Base-by-base conservation (phyloP, 495 filamentous ascomycete species). In the Glonium stellatum region DNA sequence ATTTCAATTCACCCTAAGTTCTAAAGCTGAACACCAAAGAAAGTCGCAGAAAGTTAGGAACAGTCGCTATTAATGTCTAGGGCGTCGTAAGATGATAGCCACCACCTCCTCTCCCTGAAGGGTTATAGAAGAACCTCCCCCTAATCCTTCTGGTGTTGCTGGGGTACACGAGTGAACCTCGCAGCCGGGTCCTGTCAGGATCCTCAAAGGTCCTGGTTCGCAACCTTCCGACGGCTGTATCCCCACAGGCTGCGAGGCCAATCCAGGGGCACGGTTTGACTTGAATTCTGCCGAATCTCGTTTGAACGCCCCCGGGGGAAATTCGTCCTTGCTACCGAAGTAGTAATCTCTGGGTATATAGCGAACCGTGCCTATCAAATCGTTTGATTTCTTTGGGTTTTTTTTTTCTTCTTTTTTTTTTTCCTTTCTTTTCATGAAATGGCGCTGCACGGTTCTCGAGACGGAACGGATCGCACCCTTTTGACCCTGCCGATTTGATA, bases 181-280 rank as follows among this genome's bases (percentile, higher is more conserved):
- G 39, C 39, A 13, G 39, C 39, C 39, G 36, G 36, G 36, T 39
- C 15, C 36, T 39, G 8, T 8, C 36, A 15, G 15, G 15, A 15
- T 15, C 15, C 36, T 39, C 36, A 50, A 23, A 50, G 12, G 47
- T 23, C n/a, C n/a, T 50, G 47, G n/a, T 50, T 18, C 47, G 47
- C 47, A 21, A 50, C 4, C 21, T 18, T 21, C 47, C 21, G 47
- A 50, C 21, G 47, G 47, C 47, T 50, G 21, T 51, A 31, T 51
- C 48, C 48, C 48, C 48, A 51, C 48, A 25, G 19, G 4, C 13
- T 18, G 13, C 21, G 6, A 51, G 23, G 18, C 48, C 19, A 44
- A 23, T 25, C 21, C 48, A 51, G 48, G 48, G 48, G 48, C 48
- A 27, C 48, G 48, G 48, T 51, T 31, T 51, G 25, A 27, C 25